Percentiles rank a stretch among this genome's conserved stretches.
Evolutionary conservation across 192 early-diverging fungal species (phyloP).

Genomic region (Mortierella antarctica): DNA sequence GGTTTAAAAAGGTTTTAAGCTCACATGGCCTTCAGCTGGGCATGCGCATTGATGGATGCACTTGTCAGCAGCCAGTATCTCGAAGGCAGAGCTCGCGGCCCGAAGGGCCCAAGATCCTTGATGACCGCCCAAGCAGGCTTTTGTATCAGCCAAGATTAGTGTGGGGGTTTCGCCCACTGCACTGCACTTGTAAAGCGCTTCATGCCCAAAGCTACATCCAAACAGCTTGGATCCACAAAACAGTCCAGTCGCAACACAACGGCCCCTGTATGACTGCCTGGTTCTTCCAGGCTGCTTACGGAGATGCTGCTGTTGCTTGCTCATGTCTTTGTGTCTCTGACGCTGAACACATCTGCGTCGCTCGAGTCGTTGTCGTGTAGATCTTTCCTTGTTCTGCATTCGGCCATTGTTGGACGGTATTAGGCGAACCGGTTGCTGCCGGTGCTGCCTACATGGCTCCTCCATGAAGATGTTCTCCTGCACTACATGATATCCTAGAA

Average conservation of each 20-base stretch:
- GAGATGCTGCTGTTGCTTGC: background rate
- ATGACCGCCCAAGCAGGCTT: background rate
- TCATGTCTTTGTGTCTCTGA: too few relatives aligned
- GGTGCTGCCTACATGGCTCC: too few relatives aligned
- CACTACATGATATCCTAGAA: too few relatives aligned
- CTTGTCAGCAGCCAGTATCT: background rate
- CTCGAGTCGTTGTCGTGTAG: too few relatives aligned
- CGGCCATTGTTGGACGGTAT: too few relatives aligned
- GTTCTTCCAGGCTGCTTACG: background rate
- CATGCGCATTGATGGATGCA: background rate
- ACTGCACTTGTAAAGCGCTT: background rate
- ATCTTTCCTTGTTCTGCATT: too few relatives aligned
- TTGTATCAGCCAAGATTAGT: background rate
- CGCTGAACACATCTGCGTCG: too few relatives aligned
- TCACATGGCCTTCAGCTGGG: background rate
- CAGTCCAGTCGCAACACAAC: constrained; percentile 10
- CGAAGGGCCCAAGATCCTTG: background rate
- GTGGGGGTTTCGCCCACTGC: constrained; percentile 6
- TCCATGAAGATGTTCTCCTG: too few relatives aligned
- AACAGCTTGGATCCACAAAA: constrained; percentile 19
- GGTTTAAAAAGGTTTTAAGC: background rate
- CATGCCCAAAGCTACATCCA: constrained; percentile 3
- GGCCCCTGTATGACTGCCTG: constrained; percentile 5
- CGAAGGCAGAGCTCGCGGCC: background rate
- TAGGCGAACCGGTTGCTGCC: too few relatives aligned